Evolutionary conservation across 2,329 filamentous ascomycete species (phyloP).

Genomic region (Trichoderma sp.): DNA sequence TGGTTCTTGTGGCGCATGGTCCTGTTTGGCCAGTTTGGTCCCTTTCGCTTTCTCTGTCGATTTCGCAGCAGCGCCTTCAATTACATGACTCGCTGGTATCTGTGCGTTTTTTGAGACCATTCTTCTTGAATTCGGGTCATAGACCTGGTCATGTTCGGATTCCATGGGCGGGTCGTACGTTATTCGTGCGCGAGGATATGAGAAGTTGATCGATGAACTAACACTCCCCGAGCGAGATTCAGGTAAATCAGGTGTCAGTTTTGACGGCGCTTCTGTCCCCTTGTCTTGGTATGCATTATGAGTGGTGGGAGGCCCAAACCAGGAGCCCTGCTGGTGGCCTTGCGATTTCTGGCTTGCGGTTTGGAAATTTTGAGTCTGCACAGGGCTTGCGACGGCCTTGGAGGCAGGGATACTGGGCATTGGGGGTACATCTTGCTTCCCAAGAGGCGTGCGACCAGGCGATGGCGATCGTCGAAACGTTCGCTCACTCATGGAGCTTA

Average conservation of each 20-base stretch:
- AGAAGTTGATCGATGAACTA: constrained; percentile 57
- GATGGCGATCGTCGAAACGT: constrained; percentile 81
- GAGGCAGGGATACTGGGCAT: constrained; percentile 66
- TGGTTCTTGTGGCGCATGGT: not conserved
- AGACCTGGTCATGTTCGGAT: constrained; percentile 50
- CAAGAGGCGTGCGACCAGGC: constrained; percentile 44
- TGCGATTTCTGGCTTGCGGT: constrained; percentile 53
- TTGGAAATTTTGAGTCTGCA: constrained; percentile 48
- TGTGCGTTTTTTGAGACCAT: constrained; percentile 52
- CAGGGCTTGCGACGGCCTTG: constrained; percentile 30
- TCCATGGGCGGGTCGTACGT: constrained; percentile 30
- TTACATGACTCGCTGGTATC: constrained; percentile 26
- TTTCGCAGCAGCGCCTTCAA: not conserved
- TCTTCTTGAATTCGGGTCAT: constrained; percentile 63
- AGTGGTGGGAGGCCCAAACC: constrained; percentile 46
- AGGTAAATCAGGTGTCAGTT: constrained; percentile 27
- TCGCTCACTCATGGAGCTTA: constrained; percentile 80
- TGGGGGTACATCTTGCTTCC: constrained; percentile 58
- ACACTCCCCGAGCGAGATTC: constrained; percentile 42
- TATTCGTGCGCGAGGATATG: constrained; percentile 49
- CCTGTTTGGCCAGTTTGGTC: not conserved
- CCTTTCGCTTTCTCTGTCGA: constrained; percentile 17
- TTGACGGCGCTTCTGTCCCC: constrained; percentile 42
- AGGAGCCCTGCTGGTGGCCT: constrained; percentile 41
- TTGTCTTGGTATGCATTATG: constrained; percentile 44